Evolutionary conservation across 75 land plant genomes (phyloP).

Genomic region (Pseudotsuga menziesii): DNA sequence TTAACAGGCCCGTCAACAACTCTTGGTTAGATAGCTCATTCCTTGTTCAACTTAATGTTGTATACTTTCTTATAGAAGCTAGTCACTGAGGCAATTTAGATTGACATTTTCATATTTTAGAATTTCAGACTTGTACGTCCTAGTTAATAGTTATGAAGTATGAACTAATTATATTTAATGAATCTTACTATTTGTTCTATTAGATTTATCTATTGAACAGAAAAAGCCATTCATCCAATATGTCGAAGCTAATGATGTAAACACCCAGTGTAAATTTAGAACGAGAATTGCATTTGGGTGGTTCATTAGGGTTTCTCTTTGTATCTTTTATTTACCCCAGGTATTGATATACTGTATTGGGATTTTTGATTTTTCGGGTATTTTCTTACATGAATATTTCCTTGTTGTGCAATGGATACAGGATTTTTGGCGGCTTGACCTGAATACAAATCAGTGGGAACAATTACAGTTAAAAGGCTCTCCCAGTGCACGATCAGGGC

Average conservation of each 20-base stretch:
- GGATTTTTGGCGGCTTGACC: conserved; percentile 96
- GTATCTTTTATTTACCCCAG: not conserved
- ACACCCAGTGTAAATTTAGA: not conserved
- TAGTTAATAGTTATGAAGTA: not conserved
- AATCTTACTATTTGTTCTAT: not conserved
- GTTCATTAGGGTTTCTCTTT: not conserved
- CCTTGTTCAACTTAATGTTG: not conserved
- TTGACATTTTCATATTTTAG: not conserved
- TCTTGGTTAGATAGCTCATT: not conserved
- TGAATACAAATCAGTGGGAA: conserved; percentile 96
- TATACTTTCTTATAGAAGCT: not conserved
- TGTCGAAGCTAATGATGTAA: not conserved
- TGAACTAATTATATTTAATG: not conserved
- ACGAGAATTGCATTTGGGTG: not conserved
- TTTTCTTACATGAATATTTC: not conserved
- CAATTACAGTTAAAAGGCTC: conserved; percentile 84
- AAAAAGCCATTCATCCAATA: not conserved
- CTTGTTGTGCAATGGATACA: conserved; percentile 6
- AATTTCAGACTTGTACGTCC: not conserved
- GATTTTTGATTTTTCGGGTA: not conserved
- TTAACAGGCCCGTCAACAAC: not conserved
- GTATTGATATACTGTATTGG: not conserved
- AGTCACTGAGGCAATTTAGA: not conserved
- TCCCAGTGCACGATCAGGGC: conserved; percentile 98
- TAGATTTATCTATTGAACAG: not conserved